Percentiles rank a stretch among this genome's conserved stretches.
phyloP scores from a whole-genome alignment of 495 filamentous ascomycete genomes.

The Hypoxylon fragiforme region DNA sequence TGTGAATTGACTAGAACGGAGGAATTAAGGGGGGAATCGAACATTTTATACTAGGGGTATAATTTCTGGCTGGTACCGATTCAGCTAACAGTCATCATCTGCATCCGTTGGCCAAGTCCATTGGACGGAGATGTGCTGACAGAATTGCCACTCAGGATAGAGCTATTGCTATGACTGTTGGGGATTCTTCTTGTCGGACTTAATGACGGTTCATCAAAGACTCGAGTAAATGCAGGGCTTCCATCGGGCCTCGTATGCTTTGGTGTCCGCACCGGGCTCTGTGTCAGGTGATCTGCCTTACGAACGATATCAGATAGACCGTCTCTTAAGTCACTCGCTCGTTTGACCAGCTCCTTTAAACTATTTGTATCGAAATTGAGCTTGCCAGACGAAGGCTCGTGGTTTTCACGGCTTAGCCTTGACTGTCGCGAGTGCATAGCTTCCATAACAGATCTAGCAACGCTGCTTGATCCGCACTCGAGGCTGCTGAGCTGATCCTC shows the following conservation, averaged over 20 bases:
- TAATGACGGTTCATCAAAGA: slow-evolving; percentile 61
- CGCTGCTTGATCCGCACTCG: slow-evolving; percentile 49
- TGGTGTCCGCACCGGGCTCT: slow-evolving; percentile 60
- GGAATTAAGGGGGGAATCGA: not conserved
- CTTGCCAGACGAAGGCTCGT: slow-evolving; percentile 64
- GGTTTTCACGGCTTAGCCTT: slow-evolving; percentile 45
- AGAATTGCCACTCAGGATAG: slow-evolving; percentile 52
- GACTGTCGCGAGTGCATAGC: slow-evolving; percentile 70
- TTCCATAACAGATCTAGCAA: slow-evolving; percentile 80
- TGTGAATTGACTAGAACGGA: slow-evolving; percentile 8
- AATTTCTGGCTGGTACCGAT: not conserved
- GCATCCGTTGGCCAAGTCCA: slow-evolving; percentile 60
- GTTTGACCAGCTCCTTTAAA: slow-evolving; percentile 81
- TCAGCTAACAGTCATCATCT: slow-evolving; percentile 70
- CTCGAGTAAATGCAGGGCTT: slow-evolving; percentile 64
- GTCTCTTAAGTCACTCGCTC: slow-evolving; percentile 75
- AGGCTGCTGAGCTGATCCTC: slow-evolving; percentile 32
- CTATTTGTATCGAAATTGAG: slow-evolving; percentile 91
- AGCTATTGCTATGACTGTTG: slow-evolving; percentile 55
- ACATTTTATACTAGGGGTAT: not conserved
- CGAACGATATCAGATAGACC: slow-evolving; percentile 75
- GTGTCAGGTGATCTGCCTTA: slow-evolving; percentile 72
- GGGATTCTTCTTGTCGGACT: slow-evolving; percentile 51
- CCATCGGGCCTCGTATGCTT: slow-evolving; percentile 51
- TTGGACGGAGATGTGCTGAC: slow-evolving; percentile 53